Conservation (phyloP, 306 rosid species). For the Sicyos baderoa region DNA sequence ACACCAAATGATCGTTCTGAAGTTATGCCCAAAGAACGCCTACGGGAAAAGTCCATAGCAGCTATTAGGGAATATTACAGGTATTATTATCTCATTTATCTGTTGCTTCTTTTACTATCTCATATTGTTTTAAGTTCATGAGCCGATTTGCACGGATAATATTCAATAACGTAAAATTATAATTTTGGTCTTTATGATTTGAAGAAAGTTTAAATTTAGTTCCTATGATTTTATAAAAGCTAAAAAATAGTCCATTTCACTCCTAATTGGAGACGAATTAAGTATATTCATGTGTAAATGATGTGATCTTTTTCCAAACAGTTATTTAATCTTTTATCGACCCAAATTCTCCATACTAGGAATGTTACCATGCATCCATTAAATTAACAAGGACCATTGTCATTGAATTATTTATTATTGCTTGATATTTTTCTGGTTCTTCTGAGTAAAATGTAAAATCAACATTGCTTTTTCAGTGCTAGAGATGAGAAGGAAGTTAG, state of each 20-base stretch:
- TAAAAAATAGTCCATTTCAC: too few relatives aligned
- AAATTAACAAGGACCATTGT: too few relatives aligned
- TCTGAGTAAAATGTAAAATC: background rate
- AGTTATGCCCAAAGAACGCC: conserved; percentile 41
- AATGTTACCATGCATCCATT: too few relatives aligned
- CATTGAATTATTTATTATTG: too few relatives aligned
- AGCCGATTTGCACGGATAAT: background rate
- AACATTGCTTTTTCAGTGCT: conserved; percentile 47
- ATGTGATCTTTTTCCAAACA: too few relatives aligned
- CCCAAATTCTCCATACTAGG: too few relatives aligned
- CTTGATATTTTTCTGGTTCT: background rate
- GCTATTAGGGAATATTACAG: conserved; percentile 89
- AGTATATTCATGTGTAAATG: too few relatives aligned
- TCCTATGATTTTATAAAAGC: too few relatives aligned
- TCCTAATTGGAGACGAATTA: too few relatives aligned
- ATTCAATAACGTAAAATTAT: background rate
- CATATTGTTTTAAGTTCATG: background rate
- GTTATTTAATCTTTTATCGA: too few relatives aligned
- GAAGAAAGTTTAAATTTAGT: too few relatives aligned
- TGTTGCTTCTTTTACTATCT: background rate
- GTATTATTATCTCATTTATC: conserved; percentile 25
- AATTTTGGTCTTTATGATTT: background rate
- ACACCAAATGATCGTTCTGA: conserved; percentile 38
- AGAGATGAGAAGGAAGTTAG: conserved; percentile 62
- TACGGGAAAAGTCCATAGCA: conserved; percentile 50